phyloP scores from a whole-genome alignment of 306 rosid genomes.

The Citrullus amarus region DNA sequence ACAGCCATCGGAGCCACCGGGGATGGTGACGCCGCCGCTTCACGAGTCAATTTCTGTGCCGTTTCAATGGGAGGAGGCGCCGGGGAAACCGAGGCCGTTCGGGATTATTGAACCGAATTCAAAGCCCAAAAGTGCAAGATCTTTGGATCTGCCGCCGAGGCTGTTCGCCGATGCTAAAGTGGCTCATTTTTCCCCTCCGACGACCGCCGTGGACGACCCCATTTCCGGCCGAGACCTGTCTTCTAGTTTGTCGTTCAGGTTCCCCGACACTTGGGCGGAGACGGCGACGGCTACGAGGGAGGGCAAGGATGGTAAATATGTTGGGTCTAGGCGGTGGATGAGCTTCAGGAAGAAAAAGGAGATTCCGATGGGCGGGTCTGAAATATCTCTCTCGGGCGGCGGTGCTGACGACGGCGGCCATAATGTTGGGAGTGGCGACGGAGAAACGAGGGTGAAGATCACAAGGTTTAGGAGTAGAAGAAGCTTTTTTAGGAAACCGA shows the following conservation, averaged over 20 bases:
- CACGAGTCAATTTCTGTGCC: conserved; percentile 50
- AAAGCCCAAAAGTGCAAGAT: conserved; percentile 24
- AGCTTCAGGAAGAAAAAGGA: conserved; percentile 44
- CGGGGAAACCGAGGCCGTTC: conserved; percentile 71
- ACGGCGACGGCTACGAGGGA: conserved; percentile 11
- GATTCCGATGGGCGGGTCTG: conserved; percentile 28
- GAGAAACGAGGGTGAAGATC: conserved; percentile 25
- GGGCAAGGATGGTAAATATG: neutral
- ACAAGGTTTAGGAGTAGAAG: conserved; percentile 24
- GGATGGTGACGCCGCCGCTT: conserved; percentile 32
- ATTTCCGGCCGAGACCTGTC: conserved; percentile 53
- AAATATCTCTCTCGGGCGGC: conserved; percentile 19
- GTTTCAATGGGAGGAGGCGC: conserved; percentile 91
- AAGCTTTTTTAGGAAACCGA: conserved; percentile 17
- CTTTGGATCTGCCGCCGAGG: conserved; percentile 86
- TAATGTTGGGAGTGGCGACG: neutral
- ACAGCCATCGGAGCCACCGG: conserved; percentile 27
- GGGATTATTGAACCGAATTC: conserved; percentile 11
- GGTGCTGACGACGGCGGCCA: neutral
- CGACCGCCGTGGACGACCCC: conserved; percentile 64
- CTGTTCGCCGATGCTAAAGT: conserved; percentile 29
- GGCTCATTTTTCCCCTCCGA: conserved; percentile 41
- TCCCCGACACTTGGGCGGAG: conserved; percentile 10
- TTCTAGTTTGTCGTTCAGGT: conserved; percentile 35
- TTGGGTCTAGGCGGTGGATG: conserved; percentile 44